Evolutionary conservation across 1,139 yeast genomes (phyloP), one percentile per base, ranked within the genome.

Genomic region (Lodderomyces margitis): DNA sequence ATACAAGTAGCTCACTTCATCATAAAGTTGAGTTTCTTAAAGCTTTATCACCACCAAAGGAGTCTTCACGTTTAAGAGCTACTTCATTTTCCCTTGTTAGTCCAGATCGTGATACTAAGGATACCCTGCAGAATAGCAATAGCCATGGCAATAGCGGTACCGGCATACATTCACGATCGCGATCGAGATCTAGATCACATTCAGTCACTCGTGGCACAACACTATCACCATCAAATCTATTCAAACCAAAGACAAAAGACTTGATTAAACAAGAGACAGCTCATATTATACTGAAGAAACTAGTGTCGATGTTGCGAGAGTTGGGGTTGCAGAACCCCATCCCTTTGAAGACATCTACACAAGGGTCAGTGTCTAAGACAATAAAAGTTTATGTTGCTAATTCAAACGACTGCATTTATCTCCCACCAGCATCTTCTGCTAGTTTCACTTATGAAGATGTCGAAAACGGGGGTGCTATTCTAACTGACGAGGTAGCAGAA

Each of bases 361-460:
- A 40, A 21, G 62, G 63, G 3, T 55, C 62, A 1, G 43, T 46
- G 1, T 57, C 70, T 8, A 68, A 68, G 43, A 50, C 62, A 10
- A 47, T 64, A 17, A 59, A 57, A 41, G 45, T 69, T 3, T 68
- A 66, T 43, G 68, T 72, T 32, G 64, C 76, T 28, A 72, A 70
- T 47, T 51, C 73, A 14, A 66, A 66, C 47, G 72, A 71, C 47
- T 68, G 74, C 39, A 61, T 72, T 10, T 72, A 62, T 47, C 54
- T 72, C 38, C 65, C 75, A 1, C 73, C 76, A 4, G 67, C 76
- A 1, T 57, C 64, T 16, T 62, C 74, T 3, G 68, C 74, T 16
- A 66, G 73, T 46, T 69, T 66, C 46, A 68, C 75, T 9, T 70
- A 70, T 49, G 77, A 70, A 46, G 78, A 72, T 45, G 72, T 61